Conservation (phyloP, 2,329 filamentous ascomycete species). For the Fusarium albidum region DNA sequence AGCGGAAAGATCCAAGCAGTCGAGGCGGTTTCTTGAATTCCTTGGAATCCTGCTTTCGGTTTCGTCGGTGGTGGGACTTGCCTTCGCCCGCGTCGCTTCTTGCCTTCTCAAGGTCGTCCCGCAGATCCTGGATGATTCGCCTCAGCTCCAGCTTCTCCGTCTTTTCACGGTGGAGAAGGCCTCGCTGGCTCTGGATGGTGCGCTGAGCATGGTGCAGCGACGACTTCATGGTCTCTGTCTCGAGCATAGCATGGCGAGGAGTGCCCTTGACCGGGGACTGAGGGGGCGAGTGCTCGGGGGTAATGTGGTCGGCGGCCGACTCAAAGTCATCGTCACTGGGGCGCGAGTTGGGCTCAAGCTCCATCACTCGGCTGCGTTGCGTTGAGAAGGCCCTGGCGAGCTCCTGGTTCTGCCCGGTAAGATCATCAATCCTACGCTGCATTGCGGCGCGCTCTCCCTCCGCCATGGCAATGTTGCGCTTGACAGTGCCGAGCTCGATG, state of each 20-base stretch:
- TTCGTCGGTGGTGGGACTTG: slow-evolving; percentile 65
- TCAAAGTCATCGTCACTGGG: slow-evolving; percentile 70
- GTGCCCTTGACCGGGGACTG: slow-evolving; percentile 91
- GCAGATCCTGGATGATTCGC: slow-evolving; percentile 92
- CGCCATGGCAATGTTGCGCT: slow-evolving; percentile 78
- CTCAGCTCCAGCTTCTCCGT: slow-evolving; percentile 97
- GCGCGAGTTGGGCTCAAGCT: slow-evolving; percentile 68
- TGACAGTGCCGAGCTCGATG: slow-evolving; percentile 83
- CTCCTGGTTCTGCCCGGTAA: slow-evolving; percentile 89
- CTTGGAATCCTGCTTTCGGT: slow-evolving; percentile 68
- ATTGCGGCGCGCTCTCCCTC: slow-evolving; percentile 82
- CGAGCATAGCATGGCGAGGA: slow-evolving; percentile 88
- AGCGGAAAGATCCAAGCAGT: slow-evolving; percentile 79
- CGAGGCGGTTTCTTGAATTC: slow-evolving; percentile 82
- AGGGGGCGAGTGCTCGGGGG: slow-evolving; percentile 90
- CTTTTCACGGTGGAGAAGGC: slow-evolving; percentile 96
- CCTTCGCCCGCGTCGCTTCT: slow-evolving; percentile 60
- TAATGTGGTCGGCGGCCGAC: slow-evolving; percentile 72
- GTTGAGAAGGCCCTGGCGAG: slow-evolving; percentile 84
- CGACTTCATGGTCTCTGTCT: slow-evolving; percentile 93
- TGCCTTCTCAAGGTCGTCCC: slow-evolving; percentile 85
- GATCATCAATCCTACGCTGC: slow-evolving; percentile 86
- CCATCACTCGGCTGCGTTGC: slow-evolving; percentile 71
- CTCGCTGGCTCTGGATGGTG: slow-evolving; percentile 95
- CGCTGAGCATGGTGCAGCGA: slow-evolving; percentile 94